Evolutionary conservation across 192 early-diverging fungal genomes (phyloP).

Genomic region (Phycomyces nitens): DNA sequence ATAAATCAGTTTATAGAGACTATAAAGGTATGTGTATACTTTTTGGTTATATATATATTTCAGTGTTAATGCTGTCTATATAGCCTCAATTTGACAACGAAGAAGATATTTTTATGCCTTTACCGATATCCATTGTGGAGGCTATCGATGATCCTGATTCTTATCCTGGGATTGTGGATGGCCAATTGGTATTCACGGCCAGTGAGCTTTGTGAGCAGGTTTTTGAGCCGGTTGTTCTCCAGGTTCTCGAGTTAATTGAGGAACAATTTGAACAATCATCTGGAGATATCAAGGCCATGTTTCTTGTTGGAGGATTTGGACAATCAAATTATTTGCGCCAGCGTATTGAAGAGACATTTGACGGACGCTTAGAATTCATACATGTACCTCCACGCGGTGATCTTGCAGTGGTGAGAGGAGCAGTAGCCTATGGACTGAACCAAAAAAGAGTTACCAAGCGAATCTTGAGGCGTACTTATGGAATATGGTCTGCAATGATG

Average conservation of each 20-base stretch:
- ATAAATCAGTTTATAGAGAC: slow-evolving; percentile 48
- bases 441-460: slow-evolving; percentile 36
- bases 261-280: slow-evolving; percentile 41
- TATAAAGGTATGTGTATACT: slow-evolving; percentile 38
- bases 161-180: slow-evolving; percentile 39
- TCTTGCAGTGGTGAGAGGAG: slow-evolving; percentile 46
- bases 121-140: slow-evolving; percentile 39
- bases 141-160: slow-evolving; percentile 35
- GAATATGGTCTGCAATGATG: slow-evolving; percentile 40
- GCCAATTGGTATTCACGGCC: slow-evolving; percentile 35
- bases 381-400: slow-evolving; percentile 41
- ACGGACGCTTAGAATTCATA: slow-evolving; percentile 33
- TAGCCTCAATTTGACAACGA: slow-evolving; percentile 47
- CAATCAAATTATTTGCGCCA: slow-evolving; percentile 41
- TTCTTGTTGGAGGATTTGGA: slow-evolving; percentile 54
- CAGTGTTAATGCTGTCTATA: not conserved
- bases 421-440: slow-evolving; percentile 41
- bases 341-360: slow-evolving; percentile 35
- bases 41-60: too few relatives aligned
- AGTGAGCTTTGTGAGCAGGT: slow-evolving; percentile 43
- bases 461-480: slow-evolving; percentile 40
- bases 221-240: slow-evolving; percentile 46
- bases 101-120: slow-evolving; percentile 40
- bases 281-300: slow-evolving; percentile 39
- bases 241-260: slow-evolving; percentile 42